Percentiles rank a stretch among this genome's conserved stretches.
phyloP scores from a whole-genome alignment of 2,329 filamentous ascomycete species.

The Chalaropsis thielavioides region DNA sequence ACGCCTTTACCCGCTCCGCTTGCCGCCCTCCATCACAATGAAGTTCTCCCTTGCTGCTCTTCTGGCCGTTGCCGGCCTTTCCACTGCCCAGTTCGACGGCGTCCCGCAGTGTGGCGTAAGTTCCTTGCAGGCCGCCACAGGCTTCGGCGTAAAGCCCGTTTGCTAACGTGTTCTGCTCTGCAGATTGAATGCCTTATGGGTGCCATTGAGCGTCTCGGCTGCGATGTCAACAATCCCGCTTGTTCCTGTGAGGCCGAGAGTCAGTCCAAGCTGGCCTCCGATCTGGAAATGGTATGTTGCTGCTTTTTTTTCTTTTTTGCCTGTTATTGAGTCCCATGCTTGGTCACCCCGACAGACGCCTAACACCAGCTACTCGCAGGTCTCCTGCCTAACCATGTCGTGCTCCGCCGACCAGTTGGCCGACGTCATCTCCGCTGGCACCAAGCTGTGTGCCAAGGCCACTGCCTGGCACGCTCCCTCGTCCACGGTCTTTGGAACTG shows the following conservation, averaged over 20 bases:
- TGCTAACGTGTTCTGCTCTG: neutral
- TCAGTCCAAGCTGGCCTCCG: slow-evolving; percentile 23
- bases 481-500: slow-evolving; percentile 1
- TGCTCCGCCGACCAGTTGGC: slow-evolving; percentile 25
- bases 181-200: slow-evolving; percentile 26
- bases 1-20: neutral
- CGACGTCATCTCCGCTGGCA: slow-evolving; percentile 25
- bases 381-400: slow-evolving; percentile 24
- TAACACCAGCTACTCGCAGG: neutral
- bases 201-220: slow-evolving; percentile 27
- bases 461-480: slow-evolving; percentile 17
- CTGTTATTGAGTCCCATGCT: neutral
- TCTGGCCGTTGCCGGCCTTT: slow-evolving; percentile 23
- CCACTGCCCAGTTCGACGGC: slow-evolving; percentile 27
- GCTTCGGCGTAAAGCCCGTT: neutral
- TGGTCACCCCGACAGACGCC: neutral
- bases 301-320: slow-evolving; percentile 18
- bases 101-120: slow-evolving; percentile 31
- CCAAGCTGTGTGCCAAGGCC: slow-evolving; percentile 22
- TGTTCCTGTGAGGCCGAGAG: slow-evolving; percentile 29
- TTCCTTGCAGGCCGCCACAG: slow-evolving; percentile 5
- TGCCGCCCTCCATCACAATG: slow-evolving; percentile 25
- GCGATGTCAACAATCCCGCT: slow-evolving; percentile 25
- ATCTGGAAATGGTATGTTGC: slow-evolving; percentile 20
- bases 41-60: slow-evolving; percentile 25